Evolutionary conservation across 75 land plant genomes (phyloP), one percentile per base, ranked within the genome.

Genomic region (Selaginella moellendorffii): DNA sequence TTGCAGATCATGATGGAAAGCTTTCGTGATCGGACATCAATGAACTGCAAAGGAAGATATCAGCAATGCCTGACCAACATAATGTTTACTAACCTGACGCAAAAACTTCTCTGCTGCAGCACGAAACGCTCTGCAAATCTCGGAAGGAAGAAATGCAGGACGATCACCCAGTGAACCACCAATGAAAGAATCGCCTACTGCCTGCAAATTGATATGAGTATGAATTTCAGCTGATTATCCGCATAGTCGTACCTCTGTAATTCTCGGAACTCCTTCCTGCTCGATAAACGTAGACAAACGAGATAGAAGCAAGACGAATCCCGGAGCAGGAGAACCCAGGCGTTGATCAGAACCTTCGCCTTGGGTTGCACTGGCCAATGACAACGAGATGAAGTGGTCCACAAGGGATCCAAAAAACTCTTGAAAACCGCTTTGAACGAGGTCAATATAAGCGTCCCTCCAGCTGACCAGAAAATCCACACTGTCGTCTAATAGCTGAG

Each of bases 231-330:
- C n/a, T n/a, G n/a, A n/a, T n/a, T n/a, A n/a, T n/a, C n/a, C n/a
- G n/a, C n/a, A n/a, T n/a, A n/a, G n/a, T n/a, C n/a, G n/a, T n/a
- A 78, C 97, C 96, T 92, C 97, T 25, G 97, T 88, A 30, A 88
- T 81, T 68, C 80, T 79, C 29, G 97, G 97, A 66, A 88, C 80
- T 10, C 78, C 89, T 76, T 30, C 76, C 67, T 92, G 89, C 67
- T 92, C 86, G 51, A 83, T 76, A 68, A 77, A 85, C 26, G 81
- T 71, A 52, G 84, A 84, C 26, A 88, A 68, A 54, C 86, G 97
- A 53, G 96, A 78, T 52, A 92, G 66, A 56, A 92, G 80, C 46
- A 92, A 85, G 46, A 88, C 80, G 67, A 83, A 72, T 22, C 93
- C 88, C 28, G 80, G 62, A 17, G 63, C 54, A 61, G 78, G 79